phyloP scores from a whole-genome alignment of 257 asterid species.

The Ilex asprella region DNA sequence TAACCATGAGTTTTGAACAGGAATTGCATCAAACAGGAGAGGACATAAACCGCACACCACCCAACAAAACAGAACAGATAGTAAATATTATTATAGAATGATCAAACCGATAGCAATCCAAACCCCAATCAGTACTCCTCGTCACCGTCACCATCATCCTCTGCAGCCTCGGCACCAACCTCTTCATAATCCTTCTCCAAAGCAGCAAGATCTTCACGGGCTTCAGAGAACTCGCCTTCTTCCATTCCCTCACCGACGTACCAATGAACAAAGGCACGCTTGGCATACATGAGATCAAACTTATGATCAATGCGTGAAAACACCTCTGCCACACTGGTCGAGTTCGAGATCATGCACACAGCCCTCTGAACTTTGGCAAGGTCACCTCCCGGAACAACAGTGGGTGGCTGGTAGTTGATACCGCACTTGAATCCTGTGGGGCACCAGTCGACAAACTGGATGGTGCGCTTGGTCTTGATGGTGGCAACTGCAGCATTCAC shows the following conservation, averaged over 20 bases:
- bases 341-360: constrained; percentile 36
- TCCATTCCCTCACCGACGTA: constrained; percentile 46
- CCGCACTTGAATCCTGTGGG: constrained; percentile 43
- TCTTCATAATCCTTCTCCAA: constrained; percentile 44
- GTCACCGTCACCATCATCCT: constrained; percentile 28
- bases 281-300: constrained; percentile 35
- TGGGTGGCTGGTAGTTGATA: constrained; percentile 37
- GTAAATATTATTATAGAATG: too few species aligned
- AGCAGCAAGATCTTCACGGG: constrained; percentile 38
- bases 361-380: constrained; percentile 40
- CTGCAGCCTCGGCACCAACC: constrained; percentile 32
- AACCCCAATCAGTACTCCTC: constrained; percentile 20
- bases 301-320: constrained; percentile 35
- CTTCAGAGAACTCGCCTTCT: constrained; percentile 39
- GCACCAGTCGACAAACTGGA: constrained; percentile 40
- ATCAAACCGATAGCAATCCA: too few species aligned
- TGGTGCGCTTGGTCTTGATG: constrained; percentile 34
- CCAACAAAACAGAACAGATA: too few species aligned
- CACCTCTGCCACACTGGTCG: constrained; percentile 40
- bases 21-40: too few species aligned
- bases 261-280: constrained; percentile 40
- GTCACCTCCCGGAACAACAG: constrained; percentile 38
- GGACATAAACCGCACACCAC: too few species aligned
- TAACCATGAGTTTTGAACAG: too few species aligned
- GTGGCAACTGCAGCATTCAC: constrained; percentile 35